phyloP scores from a whole-genome alignment of 108 stramenopile genomes.

The Cyclotella distinguenda region DNA sequence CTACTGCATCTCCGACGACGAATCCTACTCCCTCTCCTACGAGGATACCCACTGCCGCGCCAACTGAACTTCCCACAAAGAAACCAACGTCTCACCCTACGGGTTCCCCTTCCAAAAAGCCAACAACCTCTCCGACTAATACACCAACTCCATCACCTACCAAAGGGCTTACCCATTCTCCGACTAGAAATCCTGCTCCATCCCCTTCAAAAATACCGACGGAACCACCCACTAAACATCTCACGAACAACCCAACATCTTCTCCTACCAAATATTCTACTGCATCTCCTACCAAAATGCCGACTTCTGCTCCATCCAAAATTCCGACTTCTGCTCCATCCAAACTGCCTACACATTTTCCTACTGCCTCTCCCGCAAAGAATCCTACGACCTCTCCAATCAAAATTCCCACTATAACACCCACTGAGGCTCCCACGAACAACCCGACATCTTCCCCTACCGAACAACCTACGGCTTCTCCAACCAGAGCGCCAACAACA shows the following conservation, averaged over 20 bases:
- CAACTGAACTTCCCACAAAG: too few species aligned
- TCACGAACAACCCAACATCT: background rate
- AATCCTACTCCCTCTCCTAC: too few species aligned
- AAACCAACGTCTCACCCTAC: background rate
- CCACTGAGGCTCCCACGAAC: slow-evolving; percentile 1
- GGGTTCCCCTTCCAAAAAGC: too few species aligned
- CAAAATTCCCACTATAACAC: too few species aligned
- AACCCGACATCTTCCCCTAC: background rate
- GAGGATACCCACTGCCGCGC: too few species aligned
- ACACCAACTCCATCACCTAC: background rate
- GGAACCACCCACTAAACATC: background rate
- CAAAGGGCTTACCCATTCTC: too few species aligned
- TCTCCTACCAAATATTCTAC: background rate
- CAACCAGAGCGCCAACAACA: background rate
- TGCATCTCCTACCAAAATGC: background rate
- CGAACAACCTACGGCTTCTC: background rate
- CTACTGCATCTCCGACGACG: too few species aligned
- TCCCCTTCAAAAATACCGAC: background rate
- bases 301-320: background rate
- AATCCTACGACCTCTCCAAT: background rate
- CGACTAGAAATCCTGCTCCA: background rate
- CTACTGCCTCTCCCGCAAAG: background rate
- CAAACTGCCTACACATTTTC: background rate
- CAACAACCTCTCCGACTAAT: background rate
- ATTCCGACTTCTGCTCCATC: background rate